Evolutionary conservation across 768 basidiomycete species (phyloP), one percentile per base, ranked within the genome.

Genomic region (Pleurotus sapidus): DNA sequence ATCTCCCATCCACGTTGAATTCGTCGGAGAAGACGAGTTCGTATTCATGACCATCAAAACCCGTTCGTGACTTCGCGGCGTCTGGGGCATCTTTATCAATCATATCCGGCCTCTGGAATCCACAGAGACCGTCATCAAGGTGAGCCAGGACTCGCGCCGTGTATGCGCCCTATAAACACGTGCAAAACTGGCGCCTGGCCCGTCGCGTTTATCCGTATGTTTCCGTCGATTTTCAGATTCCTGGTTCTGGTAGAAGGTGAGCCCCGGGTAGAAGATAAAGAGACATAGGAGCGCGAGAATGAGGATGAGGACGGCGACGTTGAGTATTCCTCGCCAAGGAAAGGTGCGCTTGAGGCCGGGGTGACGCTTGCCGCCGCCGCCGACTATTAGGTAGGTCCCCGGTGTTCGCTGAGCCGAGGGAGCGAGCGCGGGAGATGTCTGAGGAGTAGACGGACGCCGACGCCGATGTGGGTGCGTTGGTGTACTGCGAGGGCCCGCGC

Each of bases 221-320:
- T 91, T 8, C 86, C 81, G 53, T 83, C 81, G 54, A 88, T 84
- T 4, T 77, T 74, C 38, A 64, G 48, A 55, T 77, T 77, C 42
- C 69, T 67, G 65, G 53, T 77, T 66, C 3, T 69, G 63, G 65
- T 80, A 81, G 58, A 81, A 88, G 0, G 68, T 68, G 46, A 78
- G 50, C 30, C 96, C 82, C 3, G 95, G 95, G 67, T 91, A 95
- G 42, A 86, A 84, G 50, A 91, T 83, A 70, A 96, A 97, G 6
- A 97, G 81, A 38, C 71, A 71, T 55, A 97, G 70, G 58, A 97
- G 71, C 3, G 76, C 82, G 24, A 70, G 20, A 12, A 91, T 72
- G 61, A 97, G 77, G 17, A 86, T 1, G 23, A 98, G 76, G 49
- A 91, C 81, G 25, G 81, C 72, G 50, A 96, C 68, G 72, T 97